Conservation (phyloP, 73 alveolate genomes). For the Paraurostyla sp. region DNA sequence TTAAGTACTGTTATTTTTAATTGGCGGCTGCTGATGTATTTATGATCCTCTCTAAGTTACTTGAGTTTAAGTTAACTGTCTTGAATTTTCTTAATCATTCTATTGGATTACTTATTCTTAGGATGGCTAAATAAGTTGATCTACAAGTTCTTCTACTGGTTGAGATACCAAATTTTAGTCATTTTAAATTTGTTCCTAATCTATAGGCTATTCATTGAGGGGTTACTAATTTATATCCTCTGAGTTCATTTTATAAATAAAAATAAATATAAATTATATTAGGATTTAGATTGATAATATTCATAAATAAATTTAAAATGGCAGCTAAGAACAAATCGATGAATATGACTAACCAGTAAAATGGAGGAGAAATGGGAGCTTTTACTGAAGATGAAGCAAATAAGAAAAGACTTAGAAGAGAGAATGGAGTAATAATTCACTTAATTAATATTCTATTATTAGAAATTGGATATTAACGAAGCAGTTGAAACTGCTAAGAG, state of each 20-base stretch:
- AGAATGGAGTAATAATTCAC: constrained; percentile 44
- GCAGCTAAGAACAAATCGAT: constrained; percentile 36
- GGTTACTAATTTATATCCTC: no score
- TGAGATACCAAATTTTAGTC: no score
- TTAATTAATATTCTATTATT: background rate
- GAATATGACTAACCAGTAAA: background rate
- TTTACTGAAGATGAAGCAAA: constrained; percentile 61
- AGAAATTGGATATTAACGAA: constrained; percentile 55
- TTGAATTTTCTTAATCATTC: no score
- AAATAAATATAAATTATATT: background rate
- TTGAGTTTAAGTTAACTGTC: no score
- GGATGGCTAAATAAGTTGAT: no score
- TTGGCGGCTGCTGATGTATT: no score
- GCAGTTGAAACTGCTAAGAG: constrained; percentile 72
- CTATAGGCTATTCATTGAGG: background rate
- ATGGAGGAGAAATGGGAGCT: constrained; percentile 30
- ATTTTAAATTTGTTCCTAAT: background rate
- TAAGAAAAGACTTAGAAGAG: constrained; percentile 40
- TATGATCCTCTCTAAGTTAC: no score
- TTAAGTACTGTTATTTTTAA: no score
- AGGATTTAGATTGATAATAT: background rate
- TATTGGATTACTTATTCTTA: no score
- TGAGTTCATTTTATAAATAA: background rate
- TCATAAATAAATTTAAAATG: constrained; percentile 42
- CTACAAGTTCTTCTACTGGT: no score